Evolutionary conservation across 2,329 filamentous ascomycete genomes (phyloP), one percentile per base, ranked within the genome.

Genomic region (Fonsecaea pedrosoi): DNA sequence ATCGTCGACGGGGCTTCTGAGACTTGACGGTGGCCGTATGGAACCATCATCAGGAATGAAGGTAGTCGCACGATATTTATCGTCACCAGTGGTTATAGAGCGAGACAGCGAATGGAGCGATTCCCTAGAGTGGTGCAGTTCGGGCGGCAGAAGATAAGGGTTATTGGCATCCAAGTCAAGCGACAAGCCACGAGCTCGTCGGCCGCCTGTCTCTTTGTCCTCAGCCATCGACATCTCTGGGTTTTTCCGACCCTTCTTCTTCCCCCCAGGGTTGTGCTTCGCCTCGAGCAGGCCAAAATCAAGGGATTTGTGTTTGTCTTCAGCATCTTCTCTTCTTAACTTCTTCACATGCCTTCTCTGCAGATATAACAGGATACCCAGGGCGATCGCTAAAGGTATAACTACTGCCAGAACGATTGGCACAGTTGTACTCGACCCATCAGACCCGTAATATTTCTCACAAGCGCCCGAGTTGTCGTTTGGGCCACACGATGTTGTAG

Each of bases 71-170:
- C 92, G 88, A 79, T 97, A 98, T 40, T 93, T 94, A 77, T 97
- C 94, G 73, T 96, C 90, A 62, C 89, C 86, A 71, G 88, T 86
- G 64, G 88, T 85, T 54, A 94, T 85, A 1, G 89, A 90, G 62
- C 90, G 89, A 32, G 93, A 91, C 71, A 98, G 83, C 2, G 93
- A 96, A 77, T 94, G 89, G 69, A 98, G 83, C 4, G 94, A 97
- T 72, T 97, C 93, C 54, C 88, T 87, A 0, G 94, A 97, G 74
- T 87, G 84, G 50, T 95, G 88, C 21, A 94, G 76, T 62, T 87
- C 89, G 1, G 92, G 91, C 4, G 95, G 94, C n/a, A 98, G 84
- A n/a, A 99, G 86, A 77, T 98, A 99, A 1, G 95, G 95, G 73
- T 89, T 95, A 38, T 87, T 87, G 56, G 94, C 83, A 75, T 90